Percentiles rank a stretch among this genome's conserved stretches.
phyloP scores from a whole-genome alignment of 2,329 filamentous ascomycete genomes.

The Knufia fluminis region DNA sequence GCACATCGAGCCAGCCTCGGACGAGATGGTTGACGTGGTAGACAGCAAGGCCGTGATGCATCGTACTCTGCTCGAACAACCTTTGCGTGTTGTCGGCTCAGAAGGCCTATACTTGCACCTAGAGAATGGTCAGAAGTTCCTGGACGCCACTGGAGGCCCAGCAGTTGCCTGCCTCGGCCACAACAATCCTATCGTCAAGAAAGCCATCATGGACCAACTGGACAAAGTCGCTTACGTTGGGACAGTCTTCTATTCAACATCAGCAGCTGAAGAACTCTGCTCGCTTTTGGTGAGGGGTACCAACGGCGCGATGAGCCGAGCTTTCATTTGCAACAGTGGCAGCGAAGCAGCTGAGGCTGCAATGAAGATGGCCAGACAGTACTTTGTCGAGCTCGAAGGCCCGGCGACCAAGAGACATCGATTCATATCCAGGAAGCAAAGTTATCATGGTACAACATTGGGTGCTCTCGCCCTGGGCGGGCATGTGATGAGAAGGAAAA shows the following conservation, averaged over 20 bases:
- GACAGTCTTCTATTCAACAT: conserved; percentile 49
- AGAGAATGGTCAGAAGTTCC: conserved; percentile 49
- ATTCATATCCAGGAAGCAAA: conserved; percentile 38
- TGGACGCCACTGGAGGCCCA: conserved; percentile 66
- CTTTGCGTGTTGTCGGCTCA: conserved; percentile 41
- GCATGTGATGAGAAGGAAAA: conserved; percentile 27
- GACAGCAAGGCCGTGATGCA: conserved; percentile 35
- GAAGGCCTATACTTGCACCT: conserved; percentile 45
- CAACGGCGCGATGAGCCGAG: conserved; percentile 43
- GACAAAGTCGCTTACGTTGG: conserved; percentile 50
- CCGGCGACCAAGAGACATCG: conserved; percentile 27
- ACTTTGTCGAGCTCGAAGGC: conserved; percentile 38
- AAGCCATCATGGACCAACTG: conserved; percentile 53
- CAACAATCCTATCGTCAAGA: conserved; percentile 49
- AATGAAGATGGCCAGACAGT: conserved; percentile 43
- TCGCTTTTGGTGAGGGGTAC: conserved; percentile 43
- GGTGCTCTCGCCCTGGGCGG: conserved; percentile 37
- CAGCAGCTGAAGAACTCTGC: conserved; percentile 45
- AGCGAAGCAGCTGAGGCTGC: conserved; percentile 45
- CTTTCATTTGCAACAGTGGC: conserved; percentile 47
- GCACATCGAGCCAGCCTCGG: not conserved
- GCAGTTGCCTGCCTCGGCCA: conserved; percentile 63
- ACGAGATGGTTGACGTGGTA: not conserved
- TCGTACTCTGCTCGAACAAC: conserved; percentile 39
- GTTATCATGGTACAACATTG: conserved; percentile 45